Conservation (phyloP, 768 basidiomycete species). For the Scleroderma bovista region DNA sequence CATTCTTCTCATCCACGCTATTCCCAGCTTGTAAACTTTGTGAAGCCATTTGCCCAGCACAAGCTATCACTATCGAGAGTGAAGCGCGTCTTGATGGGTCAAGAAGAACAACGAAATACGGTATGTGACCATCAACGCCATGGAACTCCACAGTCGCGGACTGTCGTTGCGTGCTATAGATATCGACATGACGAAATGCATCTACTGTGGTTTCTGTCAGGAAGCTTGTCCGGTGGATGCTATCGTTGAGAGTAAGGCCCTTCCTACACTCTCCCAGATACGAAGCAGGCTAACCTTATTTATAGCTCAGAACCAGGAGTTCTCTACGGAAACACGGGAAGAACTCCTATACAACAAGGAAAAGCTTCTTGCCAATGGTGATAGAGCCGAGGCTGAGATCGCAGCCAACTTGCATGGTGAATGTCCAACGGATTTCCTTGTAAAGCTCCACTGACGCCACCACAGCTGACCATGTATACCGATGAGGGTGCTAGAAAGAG, state of each 20-base stretch:
- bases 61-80: constrained; percentile 98
- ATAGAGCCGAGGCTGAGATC: constrained; percentile 95
- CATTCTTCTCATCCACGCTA: constrained; percentile 3
- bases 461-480: constrained; percentile 83
- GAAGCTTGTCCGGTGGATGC: constrained; percentile 99
- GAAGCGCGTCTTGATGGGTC: constrained; percentile 95
- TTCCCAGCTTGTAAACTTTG: constrained; percentile 91
- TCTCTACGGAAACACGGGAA: constrained; percentile 95
- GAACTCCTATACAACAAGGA: constrained; percentile 99
- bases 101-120: constrained; percentile 96
- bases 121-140: constrained; percentile 35
- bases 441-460: constrained; percentile 19
- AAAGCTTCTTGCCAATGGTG: constrained; percentile 94
- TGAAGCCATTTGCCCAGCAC: constrained; percentile 98
- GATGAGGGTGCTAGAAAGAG: constrained; percentile 37
- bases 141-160: constrained; percentile 3
- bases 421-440: constrained; percentile 15
- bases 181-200: constrained; percentile 99
- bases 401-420: constrained; percentile 86
- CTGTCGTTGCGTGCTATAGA: constrained; percentile 42
- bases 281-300: background rate
- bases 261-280: constrained; percentile 5
- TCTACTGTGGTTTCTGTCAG: constrained; percentile 99
- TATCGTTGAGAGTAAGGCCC: constrained; percentile 89
- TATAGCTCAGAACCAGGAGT: constrained; percentile 94